Base-by-base conservation (phyloP, 2,329 filamentous ascomycete genomes). In the Lithohypha guttulata region DNA sequence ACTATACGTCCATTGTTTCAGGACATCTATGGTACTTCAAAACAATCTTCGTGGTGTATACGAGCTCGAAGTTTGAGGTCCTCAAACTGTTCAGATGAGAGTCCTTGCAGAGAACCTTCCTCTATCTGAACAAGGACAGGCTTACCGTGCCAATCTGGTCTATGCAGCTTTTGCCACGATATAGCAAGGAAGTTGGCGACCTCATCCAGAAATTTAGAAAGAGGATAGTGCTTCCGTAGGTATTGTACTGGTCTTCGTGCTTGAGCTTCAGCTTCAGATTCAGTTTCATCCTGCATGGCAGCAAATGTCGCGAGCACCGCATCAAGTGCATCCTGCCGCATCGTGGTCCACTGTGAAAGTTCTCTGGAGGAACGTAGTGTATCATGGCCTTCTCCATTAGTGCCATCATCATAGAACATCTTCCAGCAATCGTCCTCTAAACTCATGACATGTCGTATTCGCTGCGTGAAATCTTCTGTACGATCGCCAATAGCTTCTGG, bases 41-140 rank as follows among this genome's bases (percentile, higher is more conserved):
- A n/a, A n/a, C n/a, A n/a, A n/a, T n/a, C n/a, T n/a, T n/a, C n/a
- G n/a, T 34, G 19, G 20, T 29, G 39, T 46, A 39, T 39, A 10
- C 44, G 46, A 5, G 45, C 39, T 15, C 38, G 33, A 6, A 23
- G 27, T 15, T 44, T 29, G 30, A 52, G 50, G 2, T 35, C 32
- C 4, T 46, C 43, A 43, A 52, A 52, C 20, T 45, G 45, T 15
- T 46, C 45, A 8, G 44, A 20, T 2, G 32, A 42, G 20, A 49
- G 17, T 21, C 47, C 44, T 18, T 42, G 27, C 9, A 53, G 22
- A 25, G 47, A 44, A 5, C 51, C 52, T 14, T 51, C 51, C 26
- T 43, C 49, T 2, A 49, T 42, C 32, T 57, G 50, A 4, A 49
- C 54, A 15, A 51, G 47, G 7, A 48, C 52, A 22, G 52, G 58